Evolutionary conservation across 768 basidiomycete species (phyloP), one percentile per base, ranked within the genome.

Genomic region (Pisolithus tinctorius): DNA sequence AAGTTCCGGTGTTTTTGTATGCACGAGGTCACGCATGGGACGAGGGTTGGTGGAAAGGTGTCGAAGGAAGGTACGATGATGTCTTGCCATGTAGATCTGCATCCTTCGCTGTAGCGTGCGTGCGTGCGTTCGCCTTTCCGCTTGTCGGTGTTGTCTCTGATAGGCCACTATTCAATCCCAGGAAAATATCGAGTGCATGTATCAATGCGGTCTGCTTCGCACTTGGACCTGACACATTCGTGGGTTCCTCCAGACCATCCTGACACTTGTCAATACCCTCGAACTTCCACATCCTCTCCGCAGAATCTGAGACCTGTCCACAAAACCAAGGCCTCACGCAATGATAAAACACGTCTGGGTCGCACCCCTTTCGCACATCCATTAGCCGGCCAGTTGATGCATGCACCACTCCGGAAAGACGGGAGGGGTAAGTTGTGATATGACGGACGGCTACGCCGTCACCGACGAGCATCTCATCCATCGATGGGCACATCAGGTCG

Each of bases 181-280:
- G 73, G 61, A 88, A 89, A 27, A 84, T 71, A 54, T 88, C 87
- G 9, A 89, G 67, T 5, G 81, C 79, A 51, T 88, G 87, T 11
- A 93, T 78, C 17, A 92, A 70, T 4, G 84, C 77, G 60, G 86
- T 88, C 68, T 93, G 90, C 0, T 88, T 90, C 2, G 90, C 90
- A 56, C 83, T 86, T 7, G 90, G 84, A 3, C 90, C 90, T 1
- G 83, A 84, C 30, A 87, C 72, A 56, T 86, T 77, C 6, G 67
- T 70, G 1, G 77, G 77, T 17, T 69, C 55, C 8, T 60, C 60
- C 8, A 79, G 68, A 3, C 68, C 70, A 4, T 38, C 37, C 0
- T 71, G 71, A 50, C 75, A 72, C 45, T 71, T 69, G 6, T 76
- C 77, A 6, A 81, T 67, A 3, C 85, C 86, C 48, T 84, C 77